Evolutionary conservation across 495 filamentous ascomycete genomes (phyloP).

Genomic region (Talaromyces stipitatus): DNA sequence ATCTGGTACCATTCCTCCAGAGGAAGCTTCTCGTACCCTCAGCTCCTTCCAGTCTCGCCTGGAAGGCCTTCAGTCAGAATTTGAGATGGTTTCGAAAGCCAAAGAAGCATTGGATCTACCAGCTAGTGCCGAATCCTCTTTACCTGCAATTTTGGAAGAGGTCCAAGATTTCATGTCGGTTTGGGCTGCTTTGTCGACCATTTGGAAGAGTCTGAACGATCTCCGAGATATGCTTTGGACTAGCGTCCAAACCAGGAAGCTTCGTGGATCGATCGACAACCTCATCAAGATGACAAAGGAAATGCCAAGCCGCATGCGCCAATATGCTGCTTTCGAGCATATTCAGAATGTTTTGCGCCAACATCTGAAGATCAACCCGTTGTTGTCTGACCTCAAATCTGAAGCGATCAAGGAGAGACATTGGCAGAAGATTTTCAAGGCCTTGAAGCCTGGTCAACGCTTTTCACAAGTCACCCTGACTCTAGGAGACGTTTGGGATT

Average conservation of each 20-base stretch:
- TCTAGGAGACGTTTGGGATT: constrained; percentile 95
- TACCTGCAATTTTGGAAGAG: constrained; percentile 80
- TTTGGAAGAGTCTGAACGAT: constrained; percentile 95
- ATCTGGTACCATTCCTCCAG: constrained; percentile 83
- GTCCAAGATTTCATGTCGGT: constrained; percentile 99
- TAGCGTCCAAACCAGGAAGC: constrained; percentile 84
- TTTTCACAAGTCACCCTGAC: constrained; percentile 91
- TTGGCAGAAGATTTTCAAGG: constrained; percentile 96
- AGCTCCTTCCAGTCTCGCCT: constrained; percentile 74
- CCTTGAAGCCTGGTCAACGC: constrained; percentile 78
- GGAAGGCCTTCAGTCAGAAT: constrained; percentile 73
- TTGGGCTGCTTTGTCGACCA: constrained; percentile 87
- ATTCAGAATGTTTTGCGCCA: constrained; percentile 86
- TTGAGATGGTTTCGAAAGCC: constrained; percentile 88
- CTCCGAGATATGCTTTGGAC: constrained; percentile 87
- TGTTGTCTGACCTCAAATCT: constrained; percentile 88
- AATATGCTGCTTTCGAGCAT: constrained; percentile 98
- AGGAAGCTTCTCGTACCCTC: constrained; percentile 73
- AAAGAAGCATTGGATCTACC: constrained; percentile 94
- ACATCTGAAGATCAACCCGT: constrained; percentile 78
- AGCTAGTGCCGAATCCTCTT: constrained; percentile 62
- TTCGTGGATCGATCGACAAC: constrained; percentile 78
- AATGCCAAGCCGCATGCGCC: constrained; percentile 97
- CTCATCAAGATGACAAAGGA: constrained; percentile 98
- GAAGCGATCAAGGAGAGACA: constrained; percentile 94